Evolutionary conservation across 2,329 filamentous ascomycete species (phyloP).

Genomic region (Teratosphaeria epicoccoides): DNA sequence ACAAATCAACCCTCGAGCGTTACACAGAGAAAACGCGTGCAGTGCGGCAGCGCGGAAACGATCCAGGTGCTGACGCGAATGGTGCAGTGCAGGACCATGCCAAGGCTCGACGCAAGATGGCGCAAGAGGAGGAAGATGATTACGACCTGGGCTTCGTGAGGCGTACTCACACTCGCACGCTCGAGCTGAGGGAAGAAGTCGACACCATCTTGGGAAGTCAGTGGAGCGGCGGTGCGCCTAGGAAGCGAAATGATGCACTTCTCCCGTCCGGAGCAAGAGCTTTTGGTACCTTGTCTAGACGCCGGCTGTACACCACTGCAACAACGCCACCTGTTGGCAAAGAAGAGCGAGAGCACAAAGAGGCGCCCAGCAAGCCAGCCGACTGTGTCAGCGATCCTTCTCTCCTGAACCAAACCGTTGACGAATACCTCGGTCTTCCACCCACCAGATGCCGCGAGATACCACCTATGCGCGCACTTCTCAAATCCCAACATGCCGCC

Average conservation of each 20-base stretch:
- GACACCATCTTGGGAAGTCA: background rate
- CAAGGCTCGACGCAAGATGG: background rate
- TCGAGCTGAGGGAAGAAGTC: background rate
- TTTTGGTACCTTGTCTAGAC: background rate
- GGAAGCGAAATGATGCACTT: background rate
- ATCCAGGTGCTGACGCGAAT: background rate
- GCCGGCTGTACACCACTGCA: background rate
- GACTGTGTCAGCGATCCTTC: background rate
- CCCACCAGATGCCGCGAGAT: background rate
- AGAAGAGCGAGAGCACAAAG: background rate
- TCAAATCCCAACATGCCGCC: slow-evolving; percentile 5
- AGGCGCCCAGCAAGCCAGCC: background rate
- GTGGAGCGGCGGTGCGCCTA: background rate
- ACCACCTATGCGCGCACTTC: slow-evolving; percentile 9
- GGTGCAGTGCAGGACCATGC: background rate
- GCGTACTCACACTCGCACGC: background rate
- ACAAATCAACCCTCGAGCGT: background rate
- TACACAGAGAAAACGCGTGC: too few species aligned
- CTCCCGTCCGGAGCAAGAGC: background rate
- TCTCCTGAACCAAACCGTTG: slow-evolving; percentile 1
- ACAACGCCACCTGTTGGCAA: background rate
- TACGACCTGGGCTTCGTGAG: slow-evolving; percentile 7
- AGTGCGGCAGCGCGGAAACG: background rate
- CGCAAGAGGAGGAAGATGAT: slow-evolving; percentile 8
- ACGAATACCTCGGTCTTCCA: slow-evolving; percentile 2